phyloP scores from a whole-genome alignment of 2,329 filamentous ascomycete species.

The Colletotrichum endophyticum region DNA sequence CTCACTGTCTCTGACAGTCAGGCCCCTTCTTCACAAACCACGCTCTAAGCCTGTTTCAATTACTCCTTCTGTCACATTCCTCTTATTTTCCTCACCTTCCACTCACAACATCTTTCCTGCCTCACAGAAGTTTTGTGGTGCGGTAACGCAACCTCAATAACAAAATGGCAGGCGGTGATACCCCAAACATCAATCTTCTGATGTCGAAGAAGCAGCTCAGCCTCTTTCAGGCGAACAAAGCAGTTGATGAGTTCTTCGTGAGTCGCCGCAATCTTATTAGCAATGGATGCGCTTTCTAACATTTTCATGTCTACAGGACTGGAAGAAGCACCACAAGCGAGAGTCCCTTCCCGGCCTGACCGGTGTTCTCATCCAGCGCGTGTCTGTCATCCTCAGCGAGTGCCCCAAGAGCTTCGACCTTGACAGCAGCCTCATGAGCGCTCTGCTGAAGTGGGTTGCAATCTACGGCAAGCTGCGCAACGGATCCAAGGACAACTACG shows the following conservation, averaged over 20 bases:
- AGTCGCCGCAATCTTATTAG: neutral
- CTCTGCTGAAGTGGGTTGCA: neutral
- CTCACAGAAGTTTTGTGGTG: neutral
- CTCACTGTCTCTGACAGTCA: neutral
- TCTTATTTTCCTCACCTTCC: neutral
- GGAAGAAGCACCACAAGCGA: neutral
- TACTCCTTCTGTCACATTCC: neutral
- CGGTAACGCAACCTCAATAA: neutral
- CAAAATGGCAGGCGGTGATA: neutral
- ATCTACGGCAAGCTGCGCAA: neutral
- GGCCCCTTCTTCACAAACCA: neutral
- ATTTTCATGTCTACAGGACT: neutral
- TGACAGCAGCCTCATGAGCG: neutral
- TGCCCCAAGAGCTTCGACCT: neutral
- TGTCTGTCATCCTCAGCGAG: neutral
- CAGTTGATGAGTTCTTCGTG: neutral
- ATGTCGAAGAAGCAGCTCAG: neutral
- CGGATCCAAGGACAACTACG: neutral
- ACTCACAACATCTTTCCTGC: neutral
- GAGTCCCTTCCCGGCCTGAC: neutral
- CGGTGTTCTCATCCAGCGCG: neutral
- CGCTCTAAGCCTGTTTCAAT: neutral
- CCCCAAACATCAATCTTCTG: neutral
- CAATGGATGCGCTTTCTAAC: neutral
- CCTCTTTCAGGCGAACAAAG: neutral